A percentile compares a stretch with the other conserved stretches of the same genome.
phyloP scores from a whole-genome alignment of 176 grass and related monocot species.

The Rhipidocladum racemiflorum region DNA sequence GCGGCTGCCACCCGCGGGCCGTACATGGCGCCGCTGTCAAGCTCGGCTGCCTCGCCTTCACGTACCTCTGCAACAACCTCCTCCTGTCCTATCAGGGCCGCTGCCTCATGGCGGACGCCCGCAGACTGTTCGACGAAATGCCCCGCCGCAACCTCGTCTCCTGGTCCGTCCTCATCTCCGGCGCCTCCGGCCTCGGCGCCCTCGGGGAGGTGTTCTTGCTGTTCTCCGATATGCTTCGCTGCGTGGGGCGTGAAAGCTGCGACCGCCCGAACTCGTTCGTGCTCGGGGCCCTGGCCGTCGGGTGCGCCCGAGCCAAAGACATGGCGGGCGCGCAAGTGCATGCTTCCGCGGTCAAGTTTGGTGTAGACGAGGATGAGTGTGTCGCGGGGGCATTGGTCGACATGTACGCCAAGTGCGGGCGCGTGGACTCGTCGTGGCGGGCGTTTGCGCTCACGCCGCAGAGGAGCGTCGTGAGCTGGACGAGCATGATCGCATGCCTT shows the following conservation, averaged over 20 bases:
- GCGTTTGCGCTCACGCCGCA: conserved; percentile 29
- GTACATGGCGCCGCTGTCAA: conserved; percentile 38
- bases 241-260: not conserved
- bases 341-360: conserved; percentile 43
- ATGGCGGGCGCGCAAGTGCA: conserved; percentile 35
- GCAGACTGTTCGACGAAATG: conserved; percentile 62
- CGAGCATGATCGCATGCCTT: conserved; percentile 56
- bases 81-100: not conserved
- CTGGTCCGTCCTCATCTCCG: conserved; percentile 50
- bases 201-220: conserved; percentile 28
- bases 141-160: conserved; percentile 46
- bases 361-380: conserved; percentile 37
- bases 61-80: conserved; percentile 54
- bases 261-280: conserved; percentile 35
- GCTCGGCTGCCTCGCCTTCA: conserved; percentile 48
- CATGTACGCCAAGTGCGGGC: conserved; percentile 59
- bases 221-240: conserved; percentile 36
- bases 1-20: conserved; percentile 1
- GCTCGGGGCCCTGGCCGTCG: conserved; percentile 36
- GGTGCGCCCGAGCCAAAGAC: conserved; percentile 38
- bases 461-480: conserved; percentile 50
- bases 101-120: conserved; percentile 22
- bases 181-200: conserved; percentile 20
- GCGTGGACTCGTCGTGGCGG: conserved; percentile 39
- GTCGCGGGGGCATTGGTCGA: conserved; percentile 47